Percentiles rank a stretch among this genome's conserved stretches.
Conservation (phyloP, 441 rosid species). For the Populus hybrid region DNA sequence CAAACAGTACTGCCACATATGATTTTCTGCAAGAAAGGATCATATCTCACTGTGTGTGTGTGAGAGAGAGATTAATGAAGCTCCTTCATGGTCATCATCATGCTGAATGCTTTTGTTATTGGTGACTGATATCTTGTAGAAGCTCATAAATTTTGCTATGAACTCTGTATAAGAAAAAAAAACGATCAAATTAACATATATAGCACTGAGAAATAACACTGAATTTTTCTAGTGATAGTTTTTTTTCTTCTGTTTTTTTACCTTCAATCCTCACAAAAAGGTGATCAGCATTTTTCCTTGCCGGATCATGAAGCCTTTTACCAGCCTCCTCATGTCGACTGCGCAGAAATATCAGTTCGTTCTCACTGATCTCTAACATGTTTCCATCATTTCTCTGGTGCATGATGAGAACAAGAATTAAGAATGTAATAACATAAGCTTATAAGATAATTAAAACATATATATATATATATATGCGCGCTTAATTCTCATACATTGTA, state of each 20-base stretch:
- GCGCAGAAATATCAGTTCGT: neutral
- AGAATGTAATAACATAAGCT: too few relatives aligned
- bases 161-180: conserved; percentile 35
- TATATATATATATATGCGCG: too few relatives aligned
- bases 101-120: conserved; percentile 8
- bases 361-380: conserved; percentile 23
- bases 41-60: neutral
- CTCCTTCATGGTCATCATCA: neutral
- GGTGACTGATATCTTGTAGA: conserved; percentile 30
- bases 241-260: neutral
- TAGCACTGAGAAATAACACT: too few relatives aligned
- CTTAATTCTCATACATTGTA: conserved; percentile 32
- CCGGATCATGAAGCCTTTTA: conserved; percentile 18
- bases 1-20: too few relatives aligned
- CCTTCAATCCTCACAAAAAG: conserved; percentile 56
- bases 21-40: too few relatives aligned
- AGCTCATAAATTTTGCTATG: conserved; percentile 58
- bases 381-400: conserved; percentile 25
- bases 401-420: neutral
- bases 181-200: too few relatives aligned
- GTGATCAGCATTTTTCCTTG: conserved; percentile 23
- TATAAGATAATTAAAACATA: too few relatives aligned
- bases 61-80: neutral
- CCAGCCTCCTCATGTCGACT: conserved; percentile 27
- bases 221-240: too few relatives aligned